Conservation (phyloP, 1,284 basidiomycete genomes). For the Inonotus obliquus region DNA sequence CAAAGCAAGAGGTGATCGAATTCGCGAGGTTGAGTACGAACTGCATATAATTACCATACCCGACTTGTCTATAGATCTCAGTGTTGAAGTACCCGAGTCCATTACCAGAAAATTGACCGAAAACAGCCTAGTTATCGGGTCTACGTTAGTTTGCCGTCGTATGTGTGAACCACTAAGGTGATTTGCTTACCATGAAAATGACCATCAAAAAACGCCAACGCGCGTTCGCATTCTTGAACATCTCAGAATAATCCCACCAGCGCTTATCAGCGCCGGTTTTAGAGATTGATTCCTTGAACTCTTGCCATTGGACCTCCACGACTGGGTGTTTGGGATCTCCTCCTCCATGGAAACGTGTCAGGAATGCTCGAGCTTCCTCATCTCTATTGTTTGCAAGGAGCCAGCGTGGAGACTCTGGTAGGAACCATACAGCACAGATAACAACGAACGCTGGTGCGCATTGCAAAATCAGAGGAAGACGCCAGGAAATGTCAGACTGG, state of each 20-base stretch:
- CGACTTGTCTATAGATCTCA: conserved; percentile 19
- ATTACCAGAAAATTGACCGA: conserved; percentile 51
- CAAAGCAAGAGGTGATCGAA: conserved; percentile 46
- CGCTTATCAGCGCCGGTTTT: conserved; percentile 56
- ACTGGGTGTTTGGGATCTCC: conserved; percentile 41
- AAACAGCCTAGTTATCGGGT: conserved; percentile 32
- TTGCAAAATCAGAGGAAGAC: conserved; percentile 55
- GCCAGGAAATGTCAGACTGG: conserved; percentile 47
- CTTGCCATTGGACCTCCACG: conserved; percentile 50
- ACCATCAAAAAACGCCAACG: conserved; percentile 46
- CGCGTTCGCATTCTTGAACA: conserved; percentile 42
- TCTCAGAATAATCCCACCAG: conserved; percentile 52
- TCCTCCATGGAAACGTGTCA: conserved; percentile 49
- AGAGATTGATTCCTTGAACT: conserved; percentile 49
- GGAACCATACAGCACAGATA: conserved; percentile 42
- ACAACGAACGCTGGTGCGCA: conserved; percentile 43
- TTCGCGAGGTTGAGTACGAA: conserved; percentile 54
- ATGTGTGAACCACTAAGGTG: neutral
- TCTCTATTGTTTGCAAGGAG: conserved; percentile 47
- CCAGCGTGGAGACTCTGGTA: conserved; percentile 63
- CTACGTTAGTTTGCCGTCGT: neutral
- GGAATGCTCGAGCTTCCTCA: conserved; percentile 43
- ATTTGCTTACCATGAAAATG: conserved; percentile 34
- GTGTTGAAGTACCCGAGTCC: conserved; percentile 44
- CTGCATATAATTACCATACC: conserved; percentile 31